Evolutionary conservation across 2,329 filamentous ascomycete species (phyloP), one percentile per base, ranked within the genome.

Genomic region (Coleophoma eucalyptorum): DNA sequence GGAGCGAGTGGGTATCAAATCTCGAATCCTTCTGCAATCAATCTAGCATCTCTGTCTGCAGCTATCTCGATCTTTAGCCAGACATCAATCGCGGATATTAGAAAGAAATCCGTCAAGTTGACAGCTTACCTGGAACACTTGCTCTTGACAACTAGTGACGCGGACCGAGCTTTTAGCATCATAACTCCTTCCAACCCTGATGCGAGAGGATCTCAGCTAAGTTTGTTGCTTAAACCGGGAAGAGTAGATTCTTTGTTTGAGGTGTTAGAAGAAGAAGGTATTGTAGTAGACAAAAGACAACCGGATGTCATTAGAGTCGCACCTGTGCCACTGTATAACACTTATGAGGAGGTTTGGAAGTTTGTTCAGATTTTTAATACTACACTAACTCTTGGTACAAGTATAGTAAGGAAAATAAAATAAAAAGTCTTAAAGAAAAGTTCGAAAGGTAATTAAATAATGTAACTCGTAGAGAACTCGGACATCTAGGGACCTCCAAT

Each of bases 261-360:
- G 40, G 76, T 76, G 26, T 67, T 96, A 21, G 81, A 89, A 58
- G 76, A 80, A 12, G 78, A 80, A 2, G 88, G 86, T 1, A 83
- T 94, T 2, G 79, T 95, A 1, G 83, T 89, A 35, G 91, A 96
- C 65, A 88, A 94, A 75, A 76, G 91, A 52, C 89, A 89, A 67
- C 91, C 92, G 1, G 85, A 92, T 64, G 91, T 96, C 15, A 85
- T 96, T 46, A 76, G 91, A 2, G 83, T 95, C 1, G 90, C 91
- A 2, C 91, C 92, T 1, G 86, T 88, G 40, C 90, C 91, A 8
- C 67, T 96, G 58, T 96, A 96, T 69, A 93, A 93, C 62, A 83
- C 80, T 0, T 95, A 89, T 65, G 75, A 77, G 52, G 91, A 96
- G 60, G 84, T 91, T 6, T 80, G 76, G 72, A 66, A 69, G 32